Evolutionary conservation across 2,329 filamentous ascomycete species (phyloP).

Genomic region (Talaromyces islandicus): DNA sequence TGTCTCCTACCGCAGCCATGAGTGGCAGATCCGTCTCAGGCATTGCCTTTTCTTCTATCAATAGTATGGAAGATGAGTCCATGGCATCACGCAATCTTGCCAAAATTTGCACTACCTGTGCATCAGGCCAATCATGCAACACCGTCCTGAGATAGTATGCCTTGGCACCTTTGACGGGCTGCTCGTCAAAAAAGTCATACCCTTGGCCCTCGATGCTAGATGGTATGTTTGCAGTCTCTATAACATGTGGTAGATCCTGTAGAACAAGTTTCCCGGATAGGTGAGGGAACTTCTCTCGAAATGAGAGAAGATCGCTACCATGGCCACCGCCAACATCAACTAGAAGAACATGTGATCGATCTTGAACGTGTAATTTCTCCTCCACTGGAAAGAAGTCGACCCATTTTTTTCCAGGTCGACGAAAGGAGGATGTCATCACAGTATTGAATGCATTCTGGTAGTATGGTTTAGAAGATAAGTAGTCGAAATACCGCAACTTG

Average conservation of each 20-base stretch:
- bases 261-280: neutral
- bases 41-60: constrained; percentile 22
- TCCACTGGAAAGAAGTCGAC: constrained; percentile 15
- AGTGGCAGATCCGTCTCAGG: neutral
- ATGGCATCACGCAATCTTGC: constrained; percentile 17
- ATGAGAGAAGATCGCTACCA: neutral
- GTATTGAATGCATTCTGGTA: constrained; percentile 22
- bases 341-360: neutral
- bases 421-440: constrained; percentile 16
- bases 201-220: neutral
- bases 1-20: constrained; percentile 7
- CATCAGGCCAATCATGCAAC: constrained; percentile 24
- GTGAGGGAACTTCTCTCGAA: neutral
- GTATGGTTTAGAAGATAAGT: constrained; percentile 15
- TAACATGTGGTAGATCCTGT: neutral
- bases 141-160: constrained; percentile 23
- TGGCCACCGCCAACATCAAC: constrained; percentile 3
- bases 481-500: constrained; percentile 22
- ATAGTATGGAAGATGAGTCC: constrained; percentile 18
- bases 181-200: constrained; percentile 16
- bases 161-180: constrained; percentile 17
- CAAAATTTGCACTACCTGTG: constrained; percentile 15
- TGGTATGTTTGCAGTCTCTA: neutral
- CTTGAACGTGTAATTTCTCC: constrained; percentile 1
- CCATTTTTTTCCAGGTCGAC: constrained; percentile 7